Conservation (phyloP, 2,329 filamentous ascomycete species). For the Aureobasidium sp. region DNA sequence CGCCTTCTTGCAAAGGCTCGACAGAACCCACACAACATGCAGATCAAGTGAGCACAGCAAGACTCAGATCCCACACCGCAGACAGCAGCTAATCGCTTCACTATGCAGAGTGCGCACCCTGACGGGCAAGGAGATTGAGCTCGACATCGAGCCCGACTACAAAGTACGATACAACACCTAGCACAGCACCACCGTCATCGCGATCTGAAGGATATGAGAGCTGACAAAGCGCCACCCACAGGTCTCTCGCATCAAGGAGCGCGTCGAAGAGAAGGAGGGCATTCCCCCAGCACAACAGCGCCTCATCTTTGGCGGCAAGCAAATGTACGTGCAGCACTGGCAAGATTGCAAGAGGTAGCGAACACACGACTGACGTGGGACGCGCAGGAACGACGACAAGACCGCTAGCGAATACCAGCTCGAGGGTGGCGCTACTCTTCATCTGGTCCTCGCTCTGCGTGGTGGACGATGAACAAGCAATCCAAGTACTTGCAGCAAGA, state of each 20-base stretch:
- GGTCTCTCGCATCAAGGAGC: conserved; percentile 96
- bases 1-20: neutral
- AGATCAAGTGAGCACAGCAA: conserved; percentile 18
- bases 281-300: conserved; percentile 96
- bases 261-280: conserved; percentile 97
- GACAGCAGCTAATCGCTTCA: conserved; percentile 2
- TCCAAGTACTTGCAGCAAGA: neutral
- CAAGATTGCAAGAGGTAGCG: neutral
- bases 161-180: conserved; percentile 54
- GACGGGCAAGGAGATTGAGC: conserved; percentile 97
- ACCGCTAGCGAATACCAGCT: conserved; percentile 85
- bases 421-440: conserved; percentile 84
- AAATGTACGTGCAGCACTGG: conserved; percentile 59
- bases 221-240: conserved; percentile 32
- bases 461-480: conserved; percentile 50
- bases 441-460: conserved; percentile 88
- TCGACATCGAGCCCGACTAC: conserved; percentile 91
- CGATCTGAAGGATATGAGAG: neutral
- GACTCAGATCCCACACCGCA: neutral
- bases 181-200: neutral
- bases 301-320: conserved; percentile 93
- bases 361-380: neutral
- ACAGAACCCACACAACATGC: conserved; percentile 14
- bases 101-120: conserved; percentile 79
- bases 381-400: conserved; percentile 81